These are phyloP conservation scores for Vararia minispora DNA, from an alignment of 768 basidiomycete species.

Conservation along the genomic window DNA sequence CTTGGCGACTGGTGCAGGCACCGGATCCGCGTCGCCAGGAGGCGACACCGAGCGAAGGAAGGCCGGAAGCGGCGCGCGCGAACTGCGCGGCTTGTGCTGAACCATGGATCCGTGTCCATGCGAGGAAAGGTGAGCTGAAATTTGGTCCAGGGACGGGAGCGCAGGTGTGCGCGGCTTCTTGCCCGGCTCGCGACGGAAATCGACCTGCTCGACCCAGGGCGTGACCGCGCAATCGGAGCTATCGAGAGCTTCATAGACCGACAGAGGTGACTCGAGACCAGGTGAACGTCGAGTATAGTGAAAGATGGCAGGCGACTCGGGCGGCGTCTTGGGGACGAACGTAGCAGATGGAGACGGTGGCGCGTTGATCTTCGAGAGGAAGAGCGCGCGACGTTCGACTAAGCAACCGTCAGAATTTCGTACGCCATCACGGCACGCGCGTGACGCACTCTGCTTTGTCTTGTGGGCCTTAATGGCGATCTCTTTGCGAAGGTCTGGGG, in stretches of 20 bases:
- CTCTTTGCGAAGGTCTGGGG: constrained; percentile 58
- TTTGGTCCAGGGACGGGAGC: constrained; percentile 70
- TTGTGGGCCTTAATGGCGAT: constrained; percentile 62
- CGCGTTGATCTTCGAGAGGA: constrained; percentile 64
- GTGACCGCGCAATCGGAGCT: constrained; percentile 18
- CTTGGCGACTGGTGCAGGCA: not conserved
- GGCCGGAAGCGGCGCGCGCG: constrained; percentile 22
- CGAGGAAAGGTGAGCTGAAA: constrained; percentile 48
- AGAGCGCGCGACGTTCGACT: constrained; percentile 68
- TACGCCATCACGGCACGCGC: not conserved
- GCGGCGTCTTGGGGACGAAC: constrained; percentile 49
- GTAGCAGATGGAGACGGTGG: constrained; percentile 52
- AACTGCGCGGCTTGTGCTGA: constrained; percentile 16
- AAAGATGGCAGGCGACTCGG: constrained; percentile 59
- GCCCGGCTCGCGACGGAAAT: constrained; percentile 30
- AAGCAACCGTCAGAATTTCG: constrained; percentile 3
- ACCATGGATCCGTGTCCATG: constrained; percentile 22
- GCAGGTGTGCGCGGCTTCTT: no score
- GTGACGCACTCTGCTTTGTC: constrained; percentile 56
- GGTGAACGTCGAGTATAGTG: constrained; percentile 62
- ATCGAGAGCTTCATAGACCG: constrained; percentile 40
- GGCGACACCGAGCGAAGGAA: constrained; percentile 18
- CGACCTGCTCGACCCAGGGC: constrained; percentile 59
- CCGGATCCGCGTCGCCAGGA: not conserved
- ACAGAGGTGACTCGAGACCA: constrained; percentile 51